These are phyloP conservation scores for Cystobasidium slooffiae DNA, from an alignment of 1,284 basidiomycete species.

Conservation along the genomic window DNA sequence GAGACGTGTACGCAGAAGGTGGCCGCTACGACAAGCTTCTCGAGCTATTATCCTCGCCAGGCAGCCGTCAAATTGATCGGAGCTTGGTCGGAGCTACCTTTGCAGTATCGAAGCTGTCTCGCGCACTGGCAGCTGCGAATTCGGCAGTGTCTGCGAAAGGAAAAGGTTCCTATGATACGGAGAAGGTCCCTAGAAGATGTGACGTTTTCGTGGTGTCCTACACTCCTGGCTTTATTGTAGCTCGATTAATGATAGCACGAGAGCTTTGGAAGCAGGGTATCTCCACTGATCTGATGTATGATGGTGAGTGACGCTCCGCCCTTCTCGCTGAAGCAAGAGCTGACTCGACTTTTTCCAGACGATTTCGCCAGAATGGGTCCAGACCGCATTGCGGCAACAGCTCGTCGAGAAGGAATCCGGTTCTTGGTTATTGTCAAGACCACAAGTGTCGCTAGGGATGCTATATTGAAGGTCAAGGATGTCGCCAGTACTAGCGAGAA, in stretches of 20 bases:
- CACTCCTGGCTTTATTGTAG: slow-evolving; percentile 59
- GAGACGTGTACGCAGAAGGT: slow-evolving; percentile 61
- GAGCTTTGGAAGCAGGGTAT: slow-evolving; percentile 64
- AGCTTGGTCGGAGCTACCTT: slow-evolving; percentile 63
- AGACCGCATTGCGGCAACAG: slow-evolving; percentile 50
- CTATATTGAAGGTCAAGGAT: slow-evolving; percentile 38
- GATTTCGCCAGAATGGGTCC: slow-evolving; percentile 49
- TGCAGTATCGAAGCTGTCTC: slow-evolving; percentile 61
- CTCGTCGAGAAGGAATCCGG: slow-evolving; percentile 51
- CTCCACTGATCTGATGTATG: slow-evolving; percentile 60
- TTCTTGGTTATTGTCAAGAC: slow-evolving; percentile 54
- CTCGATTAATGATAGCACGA: slow-evolving; percentile 60
- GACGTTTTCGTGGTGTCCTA: slow-evolving; percentile 64
- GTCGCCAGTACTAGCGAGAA: slow-evolving; percentile 29
- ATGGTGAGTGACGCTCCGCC: background rate
- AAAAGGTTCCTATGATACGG: slow-evolving; percentile 21
- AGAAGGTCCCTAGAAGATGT: slow-evolving; percentile 58
- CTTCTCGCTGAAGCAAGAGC: too few species aligned
- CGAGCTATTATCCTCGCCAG: slow-evolving; percentile 60
- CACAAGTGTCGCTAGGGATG: slow-evolving; percentile 23
- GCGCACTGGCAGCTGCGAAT: slow-evolving; percentile 55
- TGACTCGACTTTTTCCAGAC: slow-evolving; percentile 38
- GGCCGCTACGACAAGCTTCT: slow-evolving; percentile 62
- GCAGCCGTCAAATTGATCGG: slow-evolving; percentile 48
- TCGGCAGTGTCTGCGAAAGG: slow-evolving; percentile 12